Evolutionary conservation across 352 stramenopile species (phyloP), one percentile per base, ranked within the genome.

Genomic region (Phytophthora europaea): DNA sequence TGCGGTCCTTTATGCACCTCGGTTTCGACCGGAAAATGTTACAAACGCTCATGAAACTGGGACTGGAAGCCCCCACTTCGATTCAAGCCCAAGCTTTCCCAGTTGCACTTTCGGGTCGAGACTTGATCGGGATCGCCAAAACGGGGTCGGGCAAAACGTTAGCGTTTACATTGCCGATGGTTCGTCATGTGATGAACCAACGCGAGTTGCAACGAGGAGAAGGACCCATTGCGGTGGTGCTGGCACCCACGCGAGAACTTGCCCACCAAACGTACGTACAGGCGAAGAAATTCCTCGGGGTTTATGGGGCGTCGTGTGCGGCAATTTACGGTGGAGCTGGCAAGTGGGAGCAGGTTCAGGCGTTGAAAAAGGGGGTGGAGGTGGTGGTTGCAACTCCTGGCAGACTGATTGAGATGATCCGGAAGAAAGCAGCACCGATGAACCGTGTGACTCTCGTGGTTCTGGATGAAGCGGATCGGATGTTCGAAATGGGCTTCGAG

Each of bases 61-160:
- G 78, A 6, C 70, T 95, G 4, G 88, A 94, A 66, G 86, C 88
- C 13, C 90, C 90, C 13, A 96, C 90, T 15, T 79, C 88, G 20
- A 96, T 96, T 73, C 90, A 96, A 58, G 65, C 88, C 0, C 88
- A 97, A 72, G 78, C 92, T n/a, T 90, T 98, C 43, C 92, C 92
- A 0, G 73, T 96, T 13, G 90, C 90, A 4, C 69, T 98, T 55
- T 87, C 78, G 0, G 91, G 91, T 0, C 71, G 87, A 31, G 90
- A 97, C 69, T 73, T 97, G 54, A 93, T 97, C 57, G 90, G 79
- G 33, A 97, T 96, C 55, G 96, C 97, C 56, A 97, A 99, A 85
- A 99, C 98, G 1, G 98, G 98, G 28, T 98, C 91, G 3, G 98
- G 98, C 3, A 99, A 99, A 84, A 99, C 98, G 10, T 89, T 99